Base-by-base conservation (phyloP, 345 rosid genomes). In the Erucastrum elatum region DNA sequence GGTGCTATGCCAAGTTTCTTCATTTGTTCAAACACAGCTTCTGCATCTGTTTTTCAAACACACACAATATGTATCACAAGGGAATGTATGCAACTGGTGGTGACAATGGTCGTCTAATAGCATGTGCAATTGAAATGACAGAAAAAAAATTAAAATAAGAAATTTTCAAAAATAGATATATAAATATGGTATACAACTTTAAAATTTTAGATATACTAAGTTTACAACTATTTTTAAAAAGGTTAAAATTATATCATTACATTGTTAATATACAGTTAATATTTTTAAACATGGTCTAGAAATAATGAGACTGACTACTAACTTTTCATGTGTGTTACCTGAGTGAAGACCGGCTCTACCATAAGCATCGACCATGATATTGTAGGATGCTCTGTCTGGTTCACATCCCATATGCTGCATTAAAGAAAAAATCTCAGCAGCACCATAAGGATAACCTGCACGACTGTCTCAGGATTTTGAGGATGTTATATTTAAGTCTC, bases 331-430 rank as follows among this genome's bases (percentile, higher is more conserved):
- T 11, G 31, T 72, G 29, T 6, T 37, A 92, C 98, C 98, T 73
- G 82, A 80, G 70, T 87, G 85, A 81, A 87, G 94, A 11, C 96
- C 98, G 21, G 94, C 88, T 85, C 98, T 79, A 13, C 96, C 98
- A 68, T 91, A 90, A 25, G 97, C 98, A 82, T 94, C 98, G 3
- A 94, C 98, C 96, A 94, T 88, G 68, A 94, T 94, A 78, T 91
- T 94, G 77, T 86, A 94, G 2, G 98, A 91, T 79, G 97, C 98
- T 85, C 94, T 82, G 78, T 91, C 98, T 51, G 97, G 98, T 80
- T 94, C 98, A 80, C 93, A 89, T 13, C 97, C 96, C 96, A 89
- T 88, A 80, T 94, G 94, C 78, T 89, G 94, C 96, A 94, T 94
- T 10, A 94, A 85, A 17, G 98, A 94, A 83, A 94, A 94, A 68